Evolutionary conservation across 768 basidiomycete genomes (phyloP), one percentile per base, ranked within the genome.

Genomic region (Mycena sanguinolenta): DNA sequence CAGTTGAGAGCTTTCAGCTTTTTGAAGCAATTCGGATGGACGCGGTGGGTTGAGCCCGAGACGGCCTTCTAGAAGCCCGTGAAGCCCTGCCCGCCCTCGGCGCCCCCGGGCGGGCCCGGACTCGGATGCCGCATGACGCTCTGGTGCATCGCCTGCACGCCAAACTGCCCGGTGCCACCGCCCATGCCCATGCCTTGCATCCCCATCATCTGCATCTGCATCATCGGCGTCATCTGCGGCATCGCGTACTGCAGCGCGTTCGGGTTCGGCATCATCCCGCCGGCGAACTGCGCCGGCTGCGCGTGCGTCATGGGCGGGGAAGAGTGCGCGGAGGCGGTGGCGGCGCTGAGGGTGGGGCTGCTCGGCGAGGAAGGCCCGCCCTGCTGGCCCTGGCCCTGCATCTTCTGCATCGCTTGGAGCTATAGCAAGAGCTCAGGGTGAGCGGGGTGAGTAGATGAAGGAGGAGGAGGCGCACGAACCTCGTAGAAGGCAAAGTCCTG

Each of bases 401-500:
- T 81, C 80, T 94, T 95, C 79, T 96, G 94, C 84, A 95, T 90
- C 17, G 95, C 88, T 83, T 95, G 94, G n/a, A 95, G 82, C 93
- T 95, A 14, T 21, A n/a, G 28, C 58, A 32, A 13, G 68, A 58
- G 63, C n/a, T n/a, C 63, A n/a, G 65, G 49, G 17, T 9, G 25
- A 23, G 27, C 63, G 9, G 34, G 30, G 44, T 46, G n/a, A 38
- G 50, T 5, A 30, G 13, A 14, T 32, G 19, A 8, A 32, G 38
- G 53, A 19, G 30, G 23, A 8, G n/a, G n/a, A n/a, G n/a, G n/a
- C n/a, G n/a, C 28, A 75, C 86, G 34, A 73, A 95, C 95, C 86
- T 96, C 95, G 74, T 96, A 96, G 80, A 93, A 96, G 17, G 93
- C 94, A 76, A 95, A 95, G 80, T 98, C 97, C 78, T 98, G 96